These are phyloP conservation scores for Pouteria glomerata DNA, from an alignment of 148 eudicot genomes.

Conservation along the genomic window DNA sequence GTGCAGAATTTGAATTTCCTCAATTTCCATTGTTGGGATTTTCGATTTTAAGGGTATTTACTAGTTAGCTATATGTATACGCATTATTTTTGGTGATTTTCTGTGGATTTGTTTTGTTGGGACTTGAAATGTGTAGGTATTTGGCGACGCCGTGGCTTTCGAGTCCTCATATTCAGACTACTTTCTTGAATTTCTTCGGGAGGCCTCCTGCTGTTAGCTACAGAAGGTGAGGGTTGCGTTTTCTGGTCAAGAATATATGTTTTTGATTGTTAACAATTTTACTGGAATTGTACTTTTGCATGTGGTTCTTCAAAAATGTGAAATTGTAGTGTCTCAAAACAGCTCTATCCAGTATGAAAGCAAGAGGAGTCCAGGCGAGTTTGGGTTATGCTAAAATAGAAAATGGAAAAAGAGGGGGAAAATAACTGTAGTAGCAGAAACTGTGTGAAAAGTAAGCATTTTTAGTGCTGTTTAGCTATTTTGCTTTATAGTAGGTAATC, in stretches of 20 bases:
- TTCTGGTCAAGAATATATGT: background rate
- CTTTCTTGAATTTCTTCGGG: constrained; percentile 70
- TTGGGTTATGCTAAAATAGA: background rate
- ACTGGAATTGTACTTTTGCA: background rate
- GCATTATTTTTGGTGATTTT: background rate
- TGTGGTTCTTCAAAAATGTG: background rate
- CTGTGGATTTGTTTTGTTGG: background rate
- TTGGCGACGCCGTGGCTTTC: constrained; percentile 91
- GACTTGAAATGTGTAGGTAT: constrained; percentile 45
- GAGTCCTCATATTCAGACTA: constrained; percentile 87
- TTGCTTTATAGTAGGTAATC: background rate
- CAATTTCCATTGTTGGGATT: background rate
- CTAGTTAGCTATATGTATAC: too few species aligned
- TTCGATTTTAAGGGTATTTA: too few species aligned
- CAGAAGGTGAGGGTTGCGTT: constrained; percentile 41
- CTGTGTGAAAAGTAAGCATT: background rate
- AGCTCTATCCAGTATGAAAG: background rate
- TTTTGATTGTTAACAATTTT: background rate
- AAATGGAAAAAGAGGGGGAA: background rate
- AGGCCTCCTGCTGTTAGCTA: constrained; percentile 68
- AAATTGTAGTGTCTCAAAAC: background rate
- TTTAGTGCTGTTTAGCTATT: background rate
- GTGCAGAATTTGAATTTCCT: background rate
- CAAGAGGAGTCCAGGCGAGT: background rate
- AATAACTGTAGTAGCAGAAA: background rate